A percentile compares a stretch with the other conserved stretches of the same genome.
phyloP scores from a whole-genome alignment of 768 basidiomycete species.

The Gyrodon lividus region DNA sequence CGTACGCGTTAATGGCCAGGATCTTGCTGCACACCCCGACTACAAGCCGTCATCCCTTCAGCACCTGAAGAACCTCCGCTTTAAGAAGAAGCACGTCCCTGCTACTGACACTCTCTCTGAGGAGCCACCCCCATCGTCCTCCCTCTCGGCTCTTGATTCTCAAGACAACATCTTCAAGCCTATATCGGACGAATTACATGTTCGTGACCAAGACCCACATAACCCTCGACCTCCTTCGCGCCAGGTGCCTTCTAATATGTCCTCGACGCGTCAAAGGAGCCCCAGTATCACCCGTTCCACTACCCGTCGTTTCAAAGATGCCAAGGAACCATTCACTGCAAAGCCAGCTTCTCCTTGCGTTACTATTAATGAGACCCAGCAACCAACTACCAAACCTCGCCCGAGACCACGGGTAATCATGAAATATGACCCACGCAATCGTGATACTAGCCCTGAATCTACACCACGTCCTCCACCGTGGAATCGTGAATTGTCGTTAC shows the following conservation, averaged over 20 bases:
- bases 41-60: conserved; percentile 16
- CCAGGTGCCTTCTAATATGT: not conserved
- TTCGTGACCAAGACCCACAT: not conserved
- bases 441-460: conserved; percentile 13
- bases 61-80: conserved; percentile 19
- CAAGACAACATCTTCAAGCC: conserved; percentile 21
- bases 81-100: conserved; percentile 33
- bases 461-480: conserved; percentile 15
- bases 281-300: not conserved
- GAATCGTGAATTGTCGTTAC: conserved; percentile 2
- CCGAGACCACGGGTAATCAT: conserved; percentile 13
- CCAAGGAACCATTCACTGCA: conserved; percentile 4
- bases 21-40: conserved; percentile 21
- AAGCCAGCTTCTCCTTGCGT: not conserved
- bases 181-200: conserved; percentile 17
- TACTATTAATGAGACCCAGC: not conserved
- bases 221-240: conserved; percentile 2
- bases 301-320: not conserved
- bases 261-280: conserved; percentile 5
- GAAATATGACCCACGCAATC: not conserved
- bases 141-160: conserved; percentile 14
- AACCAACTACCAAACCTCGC: conserved; percentile 5
- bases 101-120: conserved; percentile 1
- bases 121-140: conserved; percentile 21
- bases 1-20: conserved; percentile 14